Evolutionary conservation across 495 filamentous ascomycete genomes (phyloP), one percentile per base, ranked within the genome.

Genomic region (Xylaria curta): DNA sequence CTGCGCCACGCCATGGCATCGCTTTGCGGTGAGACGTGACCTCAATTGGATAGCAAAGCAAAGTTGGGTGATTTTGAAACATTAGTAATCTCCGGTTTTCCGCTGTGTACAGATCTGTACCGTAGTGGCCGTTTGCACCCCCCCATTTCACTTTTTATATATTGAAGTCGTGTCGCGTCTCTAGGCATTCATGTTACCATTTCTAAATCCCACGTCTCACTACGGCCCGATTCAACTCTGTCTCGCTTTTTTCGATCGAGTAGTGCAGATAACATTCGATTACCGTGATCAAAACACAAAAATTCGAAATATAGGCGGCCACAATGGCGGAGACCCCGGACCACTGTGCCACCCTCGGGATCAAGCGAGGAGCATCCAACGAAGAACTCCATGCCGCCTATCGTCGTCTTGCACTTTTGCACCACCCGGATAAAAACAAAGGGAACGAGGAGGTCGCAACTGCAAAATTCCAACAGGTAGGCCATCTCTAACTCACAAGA

Each of bases 401-500:
- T 49, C 62, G 62, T 8, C 62, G 62, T 31, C 62, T 65, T 47
- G 62, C 62, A 12, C 62, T 46, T 2, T n/a, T 47, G 12, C 62
- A 65, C 42, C 62, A 65, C 62, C 62, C 62, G 5, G 62, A 65
- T 3, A 65, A 65, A 4, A 65, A 65, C 21, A 65, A 65, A 21
- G 62, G 62, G 42, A 65, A 65, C 26, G 62, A 65, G 12, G 62
- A 46, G 62, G 13, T 31, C 10, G 62, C 62, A n/a, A 65, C 62
- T 12, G 62, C 62, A 28, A 65, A 49, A 13, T 65, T 65, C 26
- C 62, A 65, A 49, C 42, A 65, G 62, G 62, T 65, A 33, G 3
- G 38, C 10, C 5, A 36, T 13, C n/a, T n/a, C 1, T 13, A 21
- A 36, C 1, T 8, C 5, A 21, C 36, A 10, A n/a, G 4, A 42